Base-by-base conservation (phyloP, 257 asterid species). In the Solanum clarkiae region DNA sequence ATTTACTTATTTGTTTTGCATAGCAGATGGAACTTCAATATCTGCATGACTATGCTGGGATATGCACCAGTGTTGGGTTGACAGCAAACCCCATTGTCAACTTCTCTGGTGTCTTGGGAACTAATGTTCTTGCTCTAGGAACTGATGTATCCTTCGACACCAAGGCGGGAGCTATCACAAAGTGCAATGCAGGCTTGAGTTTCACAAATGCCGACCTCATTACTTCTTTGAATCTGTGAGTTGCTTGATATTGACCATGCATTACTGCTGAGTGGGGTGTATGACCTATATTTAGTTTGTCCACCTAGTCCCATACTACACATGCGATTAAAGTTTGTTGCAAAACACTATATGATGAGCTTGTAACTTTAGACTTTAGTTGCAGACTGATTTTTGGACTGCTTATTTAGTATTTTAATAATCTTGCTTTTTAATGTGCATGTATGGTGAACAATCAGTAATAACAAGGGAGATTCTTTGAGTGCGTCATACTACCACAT, bases 401-500 rank as follows among this genome's bases (percentile, higher is more conserved):
- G 57, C 26, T 51, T 24, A 77, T 24, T 24, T 47, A 79, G 82
- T 79, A 63, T 26, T 16, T 16, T 79, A 47, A 79, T 26, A 16
- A 53, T 16, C 65, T 77, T 77, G 8, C 29, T 40, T 69, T 10
- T 71, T 17, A 14, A 8, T 51, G 40, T 77, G 65, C 63, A 49
- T 77, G 45, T 51, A 26, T 51, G 42, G 42, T 77, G 65, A 77
- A 29, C 26, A 51, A 26, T 79, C 49, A 79, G 83, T 54, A 77
- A 77, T 26, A 10, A 77, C 82, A 77, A 77, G 82, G 82, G 82
- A 49, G 82, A 77, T 16, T 11, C 82, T 8, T 77, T 77, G 82
- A 77, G 82, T 77, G 82, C 82, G 26, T 77, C 82, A 24, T 77
- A 77, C 82, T 77, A 77, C 63, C 82, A 77, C 63, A 77, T 77